Evolutionary conservation across 176 grass and related monocot species (phyloP), one percentile per base, ranked within the genome.

Genomic region (Paspalum vaginatum): DNA sequence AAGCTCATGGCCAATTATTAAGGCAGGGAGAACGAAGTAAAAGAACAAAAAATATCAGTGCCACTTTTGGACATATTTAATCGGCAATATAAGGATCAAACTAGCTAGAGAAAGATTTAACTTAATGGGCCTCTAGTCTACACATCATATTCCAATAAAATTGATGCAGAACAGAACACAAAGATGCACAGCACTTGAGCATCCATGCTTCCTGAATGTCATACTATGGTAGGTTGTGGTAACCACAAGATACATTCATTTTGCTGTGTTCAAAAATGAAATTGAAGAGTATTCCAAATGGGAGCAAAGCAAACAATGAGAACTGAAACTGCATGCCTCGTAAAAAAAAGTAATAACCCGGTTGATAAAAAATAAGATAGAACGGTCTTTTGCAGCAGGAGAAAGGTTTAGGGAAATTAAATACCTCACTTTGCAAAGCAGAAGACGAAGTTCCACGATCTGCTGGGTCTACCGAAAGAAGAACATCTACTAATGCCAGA

Each of bases 401-500:
- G 46, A 80, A 84, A 80, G 69, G 21, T 63, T 47, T 16, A 42
- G 40, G 38, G 26, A 77, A 77, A 44, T 57, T 40, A 7, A 43
- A 78, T 84, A 99, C 97, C 90, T 99, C 92, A 45, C 83, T 93
- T 77, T 96, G 89, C 61, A 99, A 79, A 4, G 91, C 93, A 76
- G 73, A 96, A 76, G 84, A 80, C 3, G 92, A 82, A 74, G 89
- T 93, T 72, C 91, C 88, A 63, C 97, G 90, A 75, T 99, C 90
- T 79, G 88, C 86, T 82, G 97, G 97, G 26, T 99, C 97, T 67
- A 99, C 75, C 56, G 97, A 99, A 79, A 99, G 97, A 82, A 99
- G 97, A 89, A 91, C 67, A 80, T 99, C 97, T 47, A 93, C 83
- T 82, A 99, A 87, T 69, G 81, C 82, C 38, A 93, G 57, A 72